These are phyloP conservation scores for Fusarium falciforme DNA, from an alignment of 2,329 filamentous ascomycete species.

Conservation along the genomic window DNA sequence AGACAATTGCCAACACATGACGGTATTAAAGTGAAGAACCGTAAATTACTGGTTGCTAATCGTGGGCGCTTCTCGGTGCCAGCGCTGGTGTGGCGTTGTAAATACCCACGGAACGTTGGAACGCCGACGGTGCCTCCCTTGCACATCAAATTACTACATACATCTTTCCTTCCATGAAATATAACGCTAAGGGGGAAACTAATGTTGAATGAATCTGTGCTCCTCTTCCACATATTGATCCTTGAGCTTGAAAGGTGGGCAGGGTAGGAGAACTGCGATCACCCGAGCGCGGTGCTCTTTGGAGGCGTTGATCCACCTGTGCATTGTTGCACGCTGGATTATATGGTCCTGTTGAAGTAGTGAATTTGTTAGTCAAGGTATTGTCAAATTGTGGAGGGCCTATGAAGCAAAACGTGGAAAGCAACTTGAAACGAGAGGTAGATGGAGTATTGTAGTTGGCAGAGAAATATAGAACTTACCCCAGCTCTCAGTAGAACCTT, in stretches of 20 bases:
- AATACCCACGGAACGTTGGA: neutral
- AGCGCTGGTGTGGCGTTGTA: neutral
- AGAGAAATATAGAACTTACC: neutral
- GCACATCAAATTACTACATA: neutral
- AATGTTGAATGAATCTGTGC: neutral
- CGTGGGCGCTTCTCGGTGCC: neutral
- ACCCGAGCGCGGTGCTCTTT: constrained; percentile 9
- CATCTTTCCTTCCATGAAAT: neutral
- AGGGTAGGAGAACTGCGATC: constrained; percentile 12
- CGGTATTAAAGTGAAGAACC: neutral
- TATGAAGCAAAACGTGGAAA: neutral
- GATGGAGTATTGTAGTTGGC: neutral
- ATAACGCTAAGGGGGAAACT: neutral
- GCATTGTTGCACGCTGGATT: constrained; percentile 19
- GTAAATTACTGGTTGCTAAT: no score
- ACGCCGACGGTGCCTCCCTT: neutral
- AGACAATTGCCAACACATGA: neutral
- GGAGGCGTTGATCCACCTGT: constrained; percentile 14
- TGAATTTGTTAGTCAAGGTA: neutral
- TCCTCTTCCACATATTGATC: neutral
- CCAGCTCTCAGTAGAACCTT: constrained; percentile 9
- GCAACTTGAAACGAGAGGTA: neutral
- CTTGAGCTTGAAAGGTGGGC: neutral
- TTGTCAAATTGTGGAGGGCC: neutral
- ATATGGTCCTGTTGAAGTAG: constrained; percentile 1